phyloP scores from a whole-genome alignment of 2,329 filamentous ascomycete species.

The Grosmannia serpens region DNA sequence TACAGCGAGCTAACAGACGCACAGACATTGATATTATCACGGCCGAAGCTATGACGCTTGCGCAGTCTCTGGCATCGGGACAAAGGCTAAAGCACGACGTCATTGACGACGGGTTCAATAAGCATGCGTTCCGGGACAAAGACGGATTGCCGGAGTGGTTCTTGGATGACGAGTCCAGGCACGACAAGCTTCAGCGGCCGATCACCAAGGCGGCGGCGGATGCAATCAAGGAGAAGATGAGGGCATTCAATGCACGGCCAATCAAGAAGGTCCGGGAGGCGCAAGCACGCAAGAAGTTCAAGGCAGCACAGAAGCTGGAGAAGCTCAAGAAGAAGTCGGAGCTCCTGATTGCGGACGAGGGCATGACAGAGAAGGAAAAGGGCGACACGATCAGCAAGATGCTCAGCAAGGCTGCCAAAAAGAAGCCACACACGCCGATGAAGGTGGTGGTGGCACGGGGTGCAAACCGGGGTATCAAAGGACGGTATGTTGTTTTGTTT shows the following conservation, averaged over 20 bases:
- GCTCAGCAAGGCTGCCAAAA: slow-evolving; percentile 70
- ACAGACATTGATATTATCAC: slow-evolving; percentile 95
- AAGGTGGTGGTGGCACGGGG: slow-evolving; percentile 85
- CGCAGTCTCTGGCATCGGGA: slow-evolving; percentile 80
- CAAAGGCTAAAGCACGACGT: slow-evolving; percentile 69
- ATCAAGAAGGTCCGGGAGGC: slow-evolving; percentile 99
- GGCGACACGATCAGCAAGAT: slow-evolving; percentile 70
- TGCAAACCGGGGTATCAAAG: slow-evolving; percentile 72
- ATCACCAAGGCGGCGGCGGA: slow-evolving; percentile 80
- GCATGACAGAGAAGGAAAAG: slow-evolving; percentile 93
- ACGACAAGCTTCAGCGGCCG: slow-evolving; percentile 78
- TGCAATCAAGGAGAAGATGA: slow-evolving; percentile 89
- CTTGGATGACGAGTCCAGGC: slow-evolving; percentile 76
- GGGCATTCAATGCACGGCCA: slow-evolving; percentile 84
- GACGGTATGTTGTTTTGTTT: slow-evolving; percentile 21
- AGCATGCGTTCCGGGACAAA: slow-evolving; percentile 76
- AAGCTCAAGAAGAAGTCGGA: slow-evolving; percentile 98
- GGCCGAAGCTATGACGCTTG: slow-evolving; percentile 97
- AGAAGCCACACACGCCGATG: slow-evolving; percentile 73
- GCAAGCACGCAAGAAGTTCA: slow-evolving; percentile 93
- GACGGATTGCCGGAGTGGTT: slow-evolving; percentile 98
- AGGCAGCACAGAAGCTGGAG: slow-evolving; percentile 80
- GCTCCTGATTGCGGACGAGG: slow-evolving; percentile 75
- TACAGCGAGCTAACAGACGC: slow-evolving; percentile 8
- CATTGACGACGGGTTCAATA: slow-evolving; percentile 88